Conservation (phyloP, 148 eudicot species). For the Mesembryanthemum crystallinum region DNA sequence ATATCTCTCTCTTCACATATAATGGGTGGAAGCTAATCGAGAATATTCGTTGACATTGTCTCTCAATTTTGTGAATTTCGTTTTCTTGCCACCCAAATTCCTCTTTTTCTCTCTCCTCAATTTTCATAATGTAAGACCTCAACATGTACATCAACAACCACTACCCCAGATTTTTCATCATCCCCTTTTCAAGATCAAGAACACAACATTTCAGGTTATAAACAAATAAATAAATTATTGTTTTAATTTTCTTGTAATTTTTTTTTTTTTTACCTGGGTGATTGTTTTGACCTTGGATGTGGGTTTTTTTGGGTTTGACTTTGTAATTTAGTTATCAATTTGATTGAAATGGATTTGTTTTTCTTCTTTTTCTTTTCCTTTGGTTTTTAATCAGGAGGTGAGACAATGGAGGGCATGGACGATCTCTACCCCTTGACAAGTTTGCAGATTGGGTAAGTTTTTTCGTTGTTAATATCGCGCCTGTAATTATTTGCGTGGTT, state of each 20-base stretch:
- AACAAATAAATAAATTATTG: background rate
- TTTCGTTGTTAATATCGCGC: background rate
- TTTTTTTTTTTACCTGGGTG: background rate
- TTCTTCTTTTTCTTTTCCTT: too few relatives aligned
- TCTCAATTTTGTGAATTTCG: background rate
- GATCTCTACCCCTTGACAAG: conserved; percentile 48
- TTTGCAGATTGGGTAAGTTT: conserved; percentile 59
- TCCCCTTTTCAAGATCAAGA: background rate
- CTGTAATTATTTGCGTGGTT: background rate
- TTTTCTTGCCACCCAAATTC: background rate
- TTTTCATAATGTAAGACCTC: background rate
- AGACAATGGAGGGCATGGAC: conserved; percentile 31
- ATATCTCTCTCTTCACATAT: background rate
- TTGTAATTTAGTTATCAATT: background rate
- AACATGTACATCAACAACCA: background rate
- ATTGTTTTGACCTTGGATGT: too few relatives aligned
- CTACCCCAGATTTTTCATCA: background rate
- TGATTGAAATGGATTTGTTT: background rate
- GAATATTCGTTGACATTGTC: conserved; percentile 10
- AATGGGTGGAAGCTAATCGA: background rate
- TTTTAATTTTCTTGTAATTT: background rate
- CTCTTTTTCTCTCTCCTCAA: background rate
- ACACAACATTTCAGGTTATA: conserved; percentile 16
- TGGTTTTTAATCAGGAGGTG: background rate
- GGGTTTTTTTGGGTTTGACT: background rate